Evolutionary conservation across 2,329 filamentous ascomycete species (phyloP).

Genomic region (Colletotrichum tofieldiae): DNA sequence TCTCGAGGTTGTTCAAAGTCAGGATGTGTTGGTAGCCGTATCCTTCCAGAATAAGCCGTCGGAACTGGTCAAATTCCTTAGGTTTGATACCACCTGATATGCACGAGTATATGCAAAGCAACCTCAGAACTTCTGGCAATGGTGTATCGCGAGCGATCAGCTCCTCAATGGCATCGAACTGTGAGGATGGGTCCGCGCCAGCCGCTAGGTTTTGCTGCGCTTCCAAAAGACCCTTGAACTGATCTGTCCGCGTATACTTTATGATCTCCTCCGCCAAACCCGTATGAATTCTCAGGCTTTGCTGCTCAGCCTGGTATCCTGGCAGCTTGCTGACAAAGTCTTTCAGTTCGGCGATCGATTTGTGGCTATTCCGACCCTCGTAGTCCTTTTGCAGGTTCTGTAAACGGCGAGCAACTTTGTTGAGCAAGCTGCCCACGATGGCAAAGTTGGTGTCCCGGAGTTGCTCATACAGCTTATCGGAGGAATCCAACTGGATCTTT

Average conservation of each 20-base stretch:
- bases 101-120: conserved; percentile 93
- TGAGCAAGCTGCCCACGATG: conserved; percentile 89
- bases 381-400: conserved; percentile 88
- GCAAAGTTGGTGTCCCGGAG: conserved; percentile 95
- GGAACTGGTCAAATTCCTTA: conserved; percentile 91
- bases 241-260: conserved; percentile 90
- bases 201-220: conserved; percentile 96
- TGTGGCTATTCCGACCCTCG: conserved; percentile 87
- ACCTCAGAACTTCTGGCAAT: conserved; percentile 83
- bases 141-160: conserved; percentile 91
- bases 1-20: conserved; percentile 90
- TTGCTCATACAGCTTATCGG: conserved; percentile 89
- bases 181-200: conserved; percentile 88
- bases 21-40: conserved; percentile 97
- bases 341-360: conserved; percentile 88
- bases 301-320: conserved; percentile 92
- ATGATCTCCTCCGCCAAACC: conserved; percentile 95
- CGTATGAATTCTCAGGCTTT: conserved; percentile 92
- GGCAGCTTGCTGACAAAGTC: conserved; percentile 97
- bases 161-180: conserved; percentile 93
- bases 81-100: conserved; percentile 90
- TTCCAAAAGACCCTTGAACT: conserved; percentile 90
- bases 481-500: conserved; percentile 90
- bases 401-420: conserved; percentile 90
- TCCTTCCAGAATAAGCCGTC: conserved; percentile 88